Evolutionary conservation across 352 stramenopile species (phyloP), one percentile per base, ranked within the genome.

Genomic region (Phytopythium oedochilum): DNA sequence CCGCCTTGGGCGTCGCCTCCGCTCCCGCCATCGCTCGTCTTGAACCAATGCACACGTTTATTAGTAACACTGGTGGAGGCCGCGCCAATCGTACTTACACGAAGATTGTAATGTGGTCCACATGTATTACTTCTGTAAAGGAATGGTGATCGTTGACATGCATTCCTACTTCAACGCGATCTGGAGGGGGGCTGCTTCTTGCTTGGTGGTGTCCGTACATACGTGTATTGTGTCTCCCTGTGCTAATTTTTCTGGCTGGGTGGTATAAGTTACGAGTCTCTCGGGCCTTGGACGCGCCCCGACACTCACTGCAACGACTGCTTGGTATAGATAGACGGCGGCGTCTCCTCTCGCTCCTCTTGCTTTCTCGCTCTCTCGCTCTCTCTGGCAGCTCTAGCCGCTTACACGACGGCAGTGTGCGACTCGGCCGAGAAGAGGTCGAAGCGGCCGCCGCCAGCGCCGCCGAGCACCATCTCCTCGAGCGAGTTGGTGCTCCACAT

Each of bases 401-500:
- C 18, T 38, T 53, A 53, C 29, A 53, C 46, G 46, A 53, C 22
- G 46, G 46, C 46, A 10, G 46, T 42, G 46, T 53, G 28, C 46
- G 46, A 39, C n/a, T 53, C 48, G 48, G 6, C 66, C 29, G 66
- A 57, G 29, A 78, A 63, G 32, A 78, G 61, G 57, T 81, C 69
- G 32, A 66, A 64, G 47, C 74, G 66, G 38, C 59, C 61, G 42
- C 59, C 63, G 23, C 45, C 53, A n/a, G n/a, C n/a, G 29, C 57
- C 39, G 9, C 36, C 46, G 20, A 47, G 25, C 12, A 64, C 60
- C 43, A 80, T 60, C 42, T 68, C 63, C 36, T 80, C 72, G 15
- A 83, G 64, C 49, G 72, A 83, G 47, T 74, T 76, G 31, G 72
- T 79, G 51, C 72, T 83, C 72, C 72, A 83, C 64, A 75, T 73